Conservation (phyloP, 2,329 filamentous ascomycete species). For the Dactylellina haptotyla region DNA sequence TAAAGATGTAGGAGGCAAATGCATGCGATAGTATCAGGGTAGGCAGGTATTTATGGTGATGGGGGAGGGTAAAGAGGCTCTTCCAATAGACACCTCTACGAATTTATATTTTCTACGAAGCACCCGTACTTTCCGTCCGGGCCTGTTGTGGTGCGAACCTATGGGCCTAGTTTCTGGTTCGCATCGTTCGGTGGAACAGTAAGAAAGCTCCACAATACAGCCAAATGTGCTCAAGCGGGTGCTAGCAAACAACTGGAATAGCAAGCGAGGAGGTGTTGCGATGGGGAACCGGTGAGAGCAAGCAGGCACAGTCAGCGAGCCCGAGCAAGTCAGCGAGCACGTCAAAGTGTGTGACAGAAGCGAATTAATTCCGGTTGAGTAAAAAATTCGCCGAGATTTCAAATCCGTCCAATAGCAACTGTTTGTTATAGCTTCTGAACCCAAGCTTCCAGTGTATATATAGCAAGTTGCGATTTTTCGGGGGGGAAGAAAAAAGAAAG, state of each 20-base stretch:
- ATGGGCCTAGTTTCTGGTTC: not conserved
- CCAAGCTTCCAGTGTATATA: too few relatives aligned
- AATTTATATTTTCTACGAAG: not conserved
- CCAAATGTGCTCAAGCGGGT: slow-evolving; percentile 21
- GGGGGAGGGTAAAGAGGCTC: not conserved
- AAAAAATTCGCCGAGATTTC: slow-evolving; percentile 3
- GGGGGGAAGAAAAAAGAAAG: slow-evolving; percentile 5
- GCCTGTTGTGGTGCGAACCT: not conserved
- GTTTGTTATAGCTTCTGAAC: not conserved
- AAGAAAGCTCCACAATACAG: slow-evolving; percentile 1
- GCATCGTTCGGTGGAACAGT: slow-evolving; percentile 10
- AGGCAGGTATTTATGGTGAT: not conserved
- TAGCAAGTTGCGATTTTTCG: not conserved
- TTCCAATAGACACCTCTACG: not conserved
- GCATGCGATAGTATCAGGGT: too few relatives aligned
- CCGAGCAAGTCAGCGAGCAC: too few relatives aligned
- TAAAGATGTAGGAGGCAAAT: slow-evolving; percentile 31
- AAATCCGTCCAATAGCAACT: slow-evolving; percentile 13
- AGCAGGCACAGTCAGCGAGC: too few relatives aligned
- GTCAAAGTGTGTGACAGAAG: slow-evolving; percentile 3
- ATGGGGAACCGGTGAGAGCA: not conserved
- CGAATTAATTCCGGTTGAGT: slow-evolving; percentile 1
- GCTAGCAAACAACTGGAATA: slow-evolving; percentile 21
- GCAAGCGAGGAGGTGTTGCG: not conserved
- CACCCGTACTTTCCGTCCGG: not conserved